Evolutionary conservation across 176 grass and related monocot species (phyloP).

Genomic region (Bromus sterilis): DNA sequence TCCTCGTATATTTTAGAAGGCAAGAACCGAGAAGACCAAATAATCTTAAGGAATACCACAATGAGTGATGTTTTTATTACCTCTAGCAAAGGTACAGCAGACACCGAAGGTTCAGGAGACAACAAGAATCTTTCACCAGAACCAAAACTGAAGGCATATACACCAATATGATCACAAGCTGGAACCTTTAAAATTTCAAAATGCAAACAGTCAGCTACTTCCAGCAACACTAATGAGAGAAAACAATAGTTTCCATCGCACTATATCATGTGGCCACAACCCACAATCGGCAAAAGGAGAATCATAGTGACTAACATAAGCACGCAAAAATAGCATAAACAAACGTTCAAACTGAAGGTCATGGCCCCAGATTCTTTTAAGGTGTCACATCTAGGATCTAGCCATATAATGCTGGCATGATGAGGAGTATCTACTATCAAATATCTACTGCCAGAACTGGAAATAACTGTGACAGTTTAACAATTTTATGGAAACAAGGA

Average conservation of each 20-base stretch:
- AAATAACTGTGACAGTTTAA: background rate
- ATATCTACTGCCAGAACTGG: background rate
- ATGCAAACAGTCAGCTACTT: conserved; percentile 26
- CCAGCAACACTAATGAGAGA: conserved; percentile 15
- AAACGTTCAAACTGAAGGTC: conserved; percentile 2
- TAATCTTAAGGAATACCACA: background rate
- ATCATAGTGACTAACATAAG: background rate
- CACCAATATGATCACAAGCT: conserved; percentile 43
- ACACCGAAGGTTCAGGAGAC: conserved; percentile 45
- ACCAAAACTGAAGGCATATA: conserved; percentile 67
- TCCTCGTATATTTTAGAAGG: background rate
- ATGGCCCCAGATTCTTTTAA: background rate
- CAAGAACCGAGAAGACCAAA: background rate
- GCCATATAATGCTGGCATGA: conserved; percentile 7
- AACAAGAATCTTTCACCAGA: conserved; percentile 56
- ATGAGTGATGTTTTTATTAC: conserved; percentile 30
- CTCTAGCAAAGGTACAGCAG: conserved; percentile 58
- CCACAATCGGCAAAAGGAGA: conserved; percentile 1
- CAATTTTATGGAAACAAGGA: background rate
- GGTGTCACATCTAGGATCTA: background rate
- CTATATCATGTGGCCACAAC: background rate
- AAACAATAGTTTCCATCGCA: background rate
- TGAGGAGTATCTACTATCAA: background rate
- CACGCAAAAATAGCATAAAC: background rate
- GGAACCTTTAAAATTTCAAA: conserved; percentile 55